Evolutionary conservation across 306 rosid species (phyloP).

Genomic region (Heteromeles arbutifolia): DNA sequence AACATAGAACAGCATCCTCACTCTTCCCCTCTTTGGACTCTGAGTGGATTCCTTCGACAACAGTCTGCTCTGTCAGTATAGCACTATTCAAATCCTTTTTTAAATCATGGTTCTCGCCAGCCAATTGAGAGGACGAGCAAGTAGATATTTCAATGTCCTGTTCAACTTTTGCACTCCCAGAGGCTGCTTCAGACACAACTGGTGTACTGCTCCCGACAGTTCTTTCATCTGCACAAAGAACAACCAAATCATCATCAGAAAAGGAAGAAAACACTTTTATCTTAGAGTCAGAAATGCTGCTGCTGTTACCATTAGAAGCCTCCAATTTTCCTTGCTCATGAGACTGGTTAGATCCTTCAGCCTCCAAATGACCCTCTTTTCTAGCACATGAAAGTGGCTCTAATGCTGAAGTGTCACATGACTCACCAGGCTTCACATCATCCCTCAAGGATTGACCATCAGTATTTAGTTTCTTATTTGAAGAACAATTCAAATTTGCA

Average conservation of each 20-base stretch:
- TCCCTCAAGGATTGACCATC: slow-evolving; percentile 6
- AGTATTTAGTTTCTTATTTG: slow-evolving; percentile 20
- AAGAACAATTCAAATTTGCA: slow-evolving; percentile 19
- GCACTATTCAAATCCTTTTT: slow-evolving; percentile 13
- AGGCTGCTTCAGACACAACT: slow-evolving; percentile 31
- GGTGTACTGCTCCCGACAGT: slow-evolving; percentile 24
- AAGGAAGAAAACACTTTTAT: slow-evolving; percentile 17
- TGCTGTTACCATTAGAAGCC: slow-evolving; percentile 12
- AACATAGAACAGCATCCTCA: slow-evolving; percentile 14
- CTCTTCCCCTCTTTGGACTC: slow-evolving; percentile 19
- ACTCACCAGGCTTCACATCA: slow-evolving; percentile 30
- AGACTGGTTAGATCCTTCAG: slow-evolving; percentile 27
- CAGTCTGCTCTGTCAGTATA: slow-evolving; percentile 11
- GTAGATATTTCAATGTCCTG: slow-evolving; percentile 41
- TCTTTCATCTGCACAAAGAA: slow-evolving; percentile 29
- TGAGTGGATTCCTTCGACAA: neutral
- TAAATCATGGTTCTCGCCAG: slow-evolving; percentile 23
- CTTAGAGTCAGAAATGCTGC: slow-evolving; percentile 29
- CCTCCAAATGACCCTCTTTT: slow-evolving; percentile 37
- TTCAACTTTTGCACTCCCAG: slow-evolving; percentile 31
- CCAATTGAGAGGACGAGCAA: slow-evolving; percentile 40
- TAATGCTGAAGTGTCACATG: slow-evolving; percentile 10
- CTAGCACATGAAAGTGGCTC: slow-evolving; percentile 11
- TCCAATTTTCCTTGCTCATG: slow-evolving; percentile 36
- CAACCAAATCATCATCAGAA: slow-evolving; percentile 36